phyloP scores from a whole-genome alignment of 164 flowering plant genomes.

The Amborella trichopoda region DNA sequence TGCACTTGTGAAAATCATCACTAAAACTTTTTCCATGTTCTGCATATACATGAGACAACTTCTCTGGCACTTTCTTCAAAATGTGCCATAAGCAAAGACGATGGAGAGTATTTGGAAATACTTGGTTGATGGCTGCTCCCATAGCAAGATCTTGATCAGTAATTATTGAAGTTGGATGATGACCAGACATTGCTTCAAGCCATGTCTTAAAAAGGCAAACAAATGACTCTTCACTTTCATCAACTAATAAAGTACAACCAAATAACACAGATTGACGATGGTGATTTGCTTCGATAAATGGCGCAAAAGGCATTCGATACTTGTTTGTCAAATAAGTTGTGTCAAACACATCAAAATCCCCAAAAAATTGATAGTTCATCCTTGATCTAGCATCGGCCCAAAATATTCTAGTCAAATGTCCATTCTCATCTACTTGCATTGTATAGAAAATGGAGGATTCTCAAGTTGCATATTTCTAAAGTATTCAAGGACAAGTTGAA shows the following conservation, averaged over 20 bases:
- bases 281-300: conserved; percentile 8
- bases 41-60: not conserved
- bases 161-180: conserved; percentile 6
- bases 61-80: conserved; percentile 1
- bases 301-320: conserved; percentile 7
- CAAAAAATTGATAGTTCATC: conserved; percentile 6
- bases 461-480: conserved; percentile 4
- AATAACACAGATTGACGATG: conserved; percentile 8
- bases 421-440: conserved; percentile 5
- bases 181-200: conserved; percentile 10
- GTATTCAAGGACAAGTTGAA: conserved; percentile 5
- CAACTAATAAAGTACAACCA: conserved; percentile 8
- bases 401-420: conserved; percentile 4
- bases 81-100: conserved; percentile 4
- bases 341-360: conserved; percentile 7
- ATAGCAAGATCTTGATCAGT: conserved; percentile 5
- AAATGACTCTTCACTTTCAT: conserved; percentile 7
- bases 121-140: conserved; percentile 6
- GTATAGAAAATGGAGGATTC: conserved; percentile 11
- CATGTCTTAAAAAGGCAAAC: conserved; percentile 10
- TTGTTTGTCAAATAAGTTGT: conserved; percentile 2
- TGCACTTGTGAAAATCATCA: conserved; percentile 3
- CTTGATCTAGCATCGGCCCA: conserved; percentile 12
- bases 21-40: not conserved
- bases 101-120: conserved; percentile 7